A percentile compares a stretch with the other conserved stretches of the same genome.
phyloP scores from a whole-genome alignment of 1,284 basidiomycete genomes.

The Cryptococcus sp. region DNA sequence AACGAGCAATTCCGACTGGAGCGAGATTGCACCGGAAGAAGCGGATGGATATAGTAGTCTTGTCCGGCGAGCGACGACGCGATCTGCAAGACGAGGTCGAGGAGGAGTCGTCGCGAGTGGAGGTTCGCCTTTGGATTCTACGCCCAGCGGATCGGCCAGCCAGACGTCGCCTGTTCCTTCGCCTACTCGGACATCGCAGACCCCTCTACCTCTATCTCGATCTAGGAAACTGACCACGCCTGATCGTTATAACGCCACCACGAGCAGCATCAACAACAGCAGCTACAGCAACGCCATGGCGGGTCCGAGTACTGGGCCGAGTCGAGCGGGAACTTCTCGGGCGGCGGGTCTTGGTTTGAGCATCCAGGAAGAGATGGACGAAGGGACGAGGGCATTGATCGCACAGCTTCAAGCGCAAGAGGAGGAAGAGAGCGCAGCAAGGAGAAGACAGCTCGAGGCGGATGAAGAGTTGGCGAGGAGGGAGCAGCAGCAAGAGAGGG shows the following conservation, averaged over 20 bases:
- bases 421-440: conserved; percentile 28
- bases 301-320: conserved; percentile 12
- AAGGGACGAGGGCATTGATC: conserved; percentile 29
- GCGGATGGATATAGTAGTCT: conserved; percentile 7
- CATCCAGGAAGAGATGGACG: conserved; percentile 27
- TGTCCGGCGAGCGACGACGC: not conserved
- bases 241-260: not conserved
- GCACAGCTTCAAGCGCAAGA: conserved; percentile 26
- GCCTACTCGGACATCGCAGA: not conserved
- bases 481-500: conserved; percentile 43
- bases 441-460: conserved; percentile 25
- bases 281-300: not conserved
- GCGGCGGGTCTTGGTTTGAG: conserved; percentile 16
- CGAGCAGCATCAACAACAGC: too few relatives aligned
- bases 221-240: conserved; percentile 1
- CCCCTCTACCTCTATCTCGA: not conserved
- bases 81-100: not conserved
- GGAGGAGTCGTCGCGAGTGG: not conserved
- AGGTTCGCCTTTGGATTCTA: not conserved
- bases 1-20: conserved; percentile 18
- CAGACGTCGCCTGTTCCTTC: not conserved
- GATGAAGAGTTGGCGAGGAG: conserved; percentile 38
- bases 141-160: not conserved
- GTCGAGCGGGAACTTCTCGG: conserved; percentile 6
- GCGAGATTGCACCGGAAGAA: conserved; percentile 20